Conservation (phyloP, 139 green algal species). For the Spirogloea muscicola region DNA sequence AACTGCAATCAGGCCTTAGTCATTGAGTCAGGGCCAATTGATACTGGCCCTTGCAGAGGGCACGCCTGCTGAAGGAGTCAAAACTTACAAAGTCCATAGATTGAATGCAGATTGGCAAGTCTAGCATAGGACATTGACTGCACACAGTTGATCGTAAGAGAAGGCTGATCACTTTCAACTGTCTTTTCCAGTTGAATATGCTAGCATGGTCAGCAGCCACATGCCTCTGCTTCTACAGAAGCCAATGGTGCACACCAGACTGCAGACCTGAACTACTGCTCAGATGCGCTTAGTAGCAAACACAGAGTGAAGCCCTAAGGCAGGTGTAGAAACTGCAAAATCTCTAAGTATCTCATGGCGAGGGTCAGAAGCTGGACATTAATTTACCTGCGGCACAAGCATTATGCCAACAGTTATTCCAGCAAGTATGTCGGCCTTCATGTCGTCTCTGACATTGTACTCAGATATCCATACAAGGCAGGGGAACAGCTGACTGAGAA, state of each 20-base stretch:
- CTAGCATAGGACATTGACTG: slow-evolving; percentile 46
- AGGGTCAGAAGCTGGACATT: not conserved
- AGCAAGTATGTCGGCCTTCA: slow-evolving; percentile 26
- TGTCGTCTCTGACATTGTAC: slow-evolving; percentile 20
- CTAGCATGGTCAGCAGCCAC: not conserved
- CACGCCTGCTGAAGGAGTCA: no score
- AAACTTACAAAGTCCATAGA: slow-evolving; percentile 79
- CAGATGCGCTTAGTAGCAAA: not conserved
- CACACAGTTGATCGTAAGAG: not conserved
- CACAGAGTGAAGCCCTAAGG: not conserved
- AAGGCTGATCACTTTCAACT: not conserved
- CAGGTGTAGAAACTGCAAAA: slow-evolving; percentile 1
- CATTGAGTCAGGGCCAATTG: no score
- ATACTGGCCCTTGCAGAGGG: no score
- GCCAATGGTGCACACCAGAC: not conserved
- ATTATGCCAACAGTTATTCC: slow-evolving; percentile 51
- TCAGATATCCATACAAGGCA: slow-evolving; percentile 23
- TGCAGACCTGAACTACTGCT: not conserved
- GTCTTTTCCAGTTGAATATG: not conserved
- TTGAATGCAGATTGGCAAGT: slow-evolving; percentile 36
- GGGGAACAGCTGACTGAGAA: slow-evolving; percentile 33
- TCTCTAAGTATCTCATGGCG: not conserved
- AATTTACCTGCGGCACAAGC: slow-evolving; percentile 44
- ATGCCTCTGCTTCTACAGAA: not conserved
- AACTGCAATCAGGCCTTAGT: no score